Conservation (phyloP, 2,329 filamentous ascomycete species). For the Cyclaneusma minus region DNA sequence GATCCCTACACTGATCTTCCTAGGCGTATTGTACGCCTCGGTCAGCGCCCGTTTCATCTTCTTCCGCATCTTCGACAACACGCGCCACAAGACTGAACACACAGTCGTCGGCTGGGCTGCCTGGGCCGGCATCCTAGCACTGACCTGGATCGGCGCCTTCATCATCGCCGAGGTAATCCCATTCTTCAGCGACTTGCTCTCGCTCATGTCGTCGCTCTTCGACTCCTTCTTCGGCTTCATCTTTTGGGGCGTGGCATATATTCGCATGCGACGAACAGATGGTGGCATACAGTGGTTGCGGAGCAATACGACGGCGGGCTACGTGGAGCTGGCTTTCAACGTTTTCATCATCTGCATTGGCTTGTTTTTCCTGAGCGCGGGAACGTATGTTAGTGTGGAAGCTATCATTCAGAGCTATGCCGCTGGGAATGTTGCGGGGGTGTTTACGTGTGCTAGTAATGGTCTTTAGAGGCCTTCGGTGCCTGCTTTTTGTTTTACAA, state of each 20-base stretch:
- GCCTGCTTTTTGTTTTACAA: no score
- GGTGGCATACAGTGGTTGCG: conserved; percentile 27
- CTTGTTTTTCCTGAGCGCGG: conserved; percentile 64
- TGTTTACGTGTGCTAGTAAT: conserved; percentile 62
- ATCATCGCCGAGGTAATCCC: conserved; percentile 87
- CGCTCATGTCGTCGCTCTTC: conserved; percentile 74
- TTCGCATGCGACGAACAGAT: conserved; percentile 58
- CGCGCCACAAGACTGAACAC: conserved; percentile 65
- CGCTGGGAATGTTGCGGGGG: conserved; percentile 45
- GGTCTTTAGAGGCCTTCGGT: conserved; percentile 29
- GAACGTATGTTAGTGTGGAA: conserved; percentile 67
- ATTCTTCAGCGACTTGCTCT: conserved; percentile 64
- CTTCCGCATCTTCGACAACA: conserved; percentile 72
- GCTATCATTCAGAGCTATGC: conserved; percentile 61
- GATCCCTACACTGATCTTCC: conserved; percentile 86
- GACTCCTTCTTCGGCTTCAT: conserved; percentile 93
- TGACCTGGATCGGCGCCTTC: conserved; percentile 76
- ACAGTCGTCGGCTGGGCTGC: conserved; percentile 66
- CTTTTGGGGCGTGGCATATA: conserved; percentile 76
- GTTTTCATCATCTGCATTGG: conserved; percentile 58
- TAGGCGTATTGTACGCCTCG: conserved; percentile 80
- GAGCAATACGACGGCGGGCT: conserved; percentile 21
- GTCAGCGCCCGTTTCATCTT: conserved; percentile 85
- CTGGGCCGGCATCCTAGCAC: conserved; percentile 62
- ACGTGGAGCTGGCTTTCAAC: conserved; percentile 49